Evolutionary conservation across 129 eudicot species (phyloP).

Genomic region (Helichrysum umbraculigerum): DNA sequence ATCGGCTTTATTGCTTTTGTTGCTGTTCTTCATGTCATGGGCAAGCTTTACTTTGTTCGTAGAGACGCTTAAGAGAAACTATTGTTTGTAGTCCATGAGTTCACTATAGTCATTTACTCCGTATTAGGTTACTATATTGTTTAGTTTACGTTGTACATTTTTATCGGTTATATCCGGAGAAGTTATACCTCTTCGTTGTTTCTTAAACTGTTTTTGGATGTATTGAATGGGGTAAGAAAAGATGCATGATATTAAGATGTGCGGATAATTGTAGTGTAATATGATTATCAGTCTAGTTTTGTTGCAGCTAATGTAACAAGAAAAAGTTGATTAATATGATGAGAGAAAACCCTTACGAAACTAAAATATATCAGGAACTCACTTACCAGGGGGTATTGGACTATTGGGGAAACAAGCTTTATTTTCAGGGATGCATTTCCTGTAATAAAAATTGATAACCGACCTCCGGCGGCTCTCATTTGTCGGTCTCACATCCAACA

Average conservation of each 20-base stretch:
- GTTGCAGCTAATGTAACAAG: too few relatives aligned
- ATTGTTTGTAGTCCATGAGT: conserved; percentile 18
- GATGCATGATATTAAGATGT: not conserved
- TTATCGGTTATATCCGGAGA: not conserved
- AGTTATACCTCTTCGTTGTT: not conserved
- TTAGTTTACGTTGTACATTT: conserved; percentile 11
- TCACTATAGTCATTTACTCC: not conserved
- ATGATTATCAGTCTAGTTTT: too few relatives aligned
- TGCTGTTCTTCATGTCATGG: conserved; percentile 91
- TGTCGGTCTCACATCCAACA: too few relatives aligned
- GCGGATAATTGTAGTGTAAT: too few relatives aligned
- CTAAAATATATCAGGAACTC: too few relatives aligned
- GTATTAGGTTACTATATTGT: conserved; percentile 12
- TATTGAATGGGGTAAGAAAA: not conserved
- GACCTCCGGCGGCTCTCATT: too few relatives aligned
- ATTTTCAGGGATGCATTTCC: too few relatives aligned
- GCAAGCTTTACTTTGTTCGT: conserved; percentile 86
- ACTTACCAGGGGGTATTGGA: too few relatives aligned
- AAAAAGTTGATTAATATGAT: too few relatives aligned
- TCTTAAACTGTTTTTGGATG: not conserved
- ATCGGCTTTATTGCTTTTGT: conserved; percentile 96
- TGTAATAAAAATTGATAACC: too few relatives aligned
- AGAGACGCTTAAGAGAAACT: conserved; percentile 46
- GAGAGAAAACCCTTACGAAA: too few relatives aligned
- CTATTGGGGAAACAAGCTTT: too few relatives aligned